A percentile compares a stretch with the other conserved stretches of the same genome.
Evolutionary conservation across 2,329 filamentous ascomycete genomes (phyloP).

Genomic region (Ceratocystis colombiana): DNA sequence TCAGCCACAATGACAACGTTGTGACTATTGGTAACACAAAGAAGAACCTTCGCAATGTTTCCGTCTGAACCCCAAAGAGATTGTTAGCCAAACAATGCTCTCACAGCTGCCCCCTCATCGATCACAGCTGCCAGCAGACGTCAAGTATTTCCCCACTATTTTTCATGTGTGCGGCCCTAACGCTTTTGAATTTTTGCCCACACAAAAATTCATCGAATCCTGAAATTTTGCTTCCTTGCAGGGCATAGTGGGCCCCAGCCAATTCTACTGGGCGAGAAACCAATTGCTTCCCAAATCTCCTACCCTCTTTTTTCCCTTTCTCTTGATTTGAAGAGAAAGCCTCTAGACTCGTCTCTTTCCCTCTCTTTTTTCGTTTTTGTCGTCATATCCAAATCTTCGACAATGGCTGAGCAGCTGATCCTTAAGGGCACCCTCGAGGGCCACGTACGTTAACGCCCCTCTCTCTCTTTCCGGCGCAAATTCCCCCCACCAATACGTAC

Average conservation of each 20-base stretch:
- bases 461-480: slow-evolving; percentile 26
- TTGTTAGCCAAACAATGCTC: neutral
- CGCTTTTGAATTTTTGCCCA: slow-evolving; percentile 25
- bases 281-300: slow-evolving; percentile 25
- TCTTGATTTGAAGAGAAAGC: slow-evolving; percentile 27
- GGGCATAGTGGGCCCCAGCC: slow-evolving; percentile 25
- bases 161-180: slow-evolving; percentile 26
- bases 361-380: slow-evolving; percentile 25
- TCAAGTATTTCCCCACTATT: slow-evolving; percentile 21
- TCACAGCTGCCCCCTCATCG: neutral
- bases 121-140: neutral
- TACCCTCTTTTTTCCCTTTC: slow-evolving; percentile 24
- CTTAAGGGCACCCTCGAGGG: slow-evolving; percentile 96
- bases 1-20: neutral
- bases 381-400: slow-evolving; percentile 23
- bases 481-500: slow-evolving; percentile 1
- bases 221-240: slow-evolving; percentile 25
- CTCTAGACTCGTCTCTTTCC: slow-evolving; percentile 27
- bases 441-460: slow-evolving; percentile 54
- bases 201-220: slow-evolving; percentile 26
- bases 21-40: slow-evolving; percentile 7
- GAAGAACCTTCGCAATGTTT: neutral
- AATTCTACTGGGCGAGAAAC: slow-evolving; percentile 24
- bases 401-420: slow-evolving; percentile 87
- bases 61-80: neutral